Conservation (phyloP, 768 basidiomycete species). For the Psilocybe cyanescens region DNA sequence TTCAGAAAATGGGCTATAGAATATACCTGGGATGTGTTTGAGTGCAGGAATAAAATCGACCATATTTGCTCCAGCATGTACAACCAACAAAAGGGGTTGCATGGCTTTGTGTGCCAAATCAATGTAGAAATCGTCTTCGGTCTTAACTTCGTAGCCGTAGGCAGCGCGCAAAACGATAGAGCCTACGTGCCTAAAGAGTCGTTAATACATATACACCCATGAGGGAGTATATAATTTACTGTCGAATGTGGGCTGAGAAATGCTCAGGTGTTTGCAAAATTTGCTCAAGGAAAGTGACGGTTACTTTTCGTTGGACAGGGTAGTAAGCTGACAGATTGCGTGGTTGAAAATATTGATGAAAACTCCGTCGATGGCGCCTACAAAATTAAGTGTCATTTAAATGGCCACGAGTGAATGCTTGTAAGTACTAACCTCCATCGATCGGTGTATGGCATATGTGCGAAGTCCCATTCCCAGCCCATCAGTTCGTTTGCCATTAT, state of each 20-base stretch:
- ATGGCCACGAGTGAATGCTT: neutral
- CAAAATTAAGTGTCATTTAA: neutral
- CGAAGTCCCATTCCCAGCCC: conserved; percentile 37
- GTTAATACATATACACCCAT: neutral
- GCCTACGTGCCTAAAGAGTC: conserved; percentile 29
- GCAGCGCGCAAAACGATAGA: conserved; percentile 40
- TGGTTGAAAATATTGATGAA: conserved; percentile 41
- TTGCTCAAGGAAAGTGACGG: conserved; percentile 26
- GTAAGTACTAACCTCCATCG: conserved; percentile 13
- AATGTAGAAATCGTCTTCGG: conserved; percentile 40
- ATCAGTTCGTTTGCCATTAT: conserved; percentile 32
- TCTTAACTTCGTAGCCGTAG: conserved; percentile 42
- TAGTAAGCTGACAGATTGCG: conserved; percentile 30
- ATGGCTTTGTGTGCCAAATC: conserved; percentile 35
- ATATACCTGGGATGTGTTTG: conserved; percentile 32
- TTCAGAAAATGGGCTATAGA: neutral
- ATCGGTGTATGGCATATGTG: conserved; percentile 30
- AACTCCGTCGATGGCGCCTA: conserved; percentile 34
- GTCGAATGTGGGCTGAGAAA: conserved; percentile 31
- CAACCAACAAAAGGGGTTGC: conserved; percentile 29
- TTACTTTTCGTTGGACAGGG: conserved; percentile 26
- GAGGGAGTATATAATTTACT: conserved; percentile 22
- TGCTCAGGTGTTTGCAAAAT: conserved; percentile 30
- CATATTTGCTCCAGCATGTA: conserved; percentile 40
- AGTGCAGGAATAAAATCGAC: conserved; percentile 41